These are phyloP conservation scores for Mortierella sp. DNA, from an alignment of 371 early-diverging fungal genomes.

Conservation along the genomic window DNA sequence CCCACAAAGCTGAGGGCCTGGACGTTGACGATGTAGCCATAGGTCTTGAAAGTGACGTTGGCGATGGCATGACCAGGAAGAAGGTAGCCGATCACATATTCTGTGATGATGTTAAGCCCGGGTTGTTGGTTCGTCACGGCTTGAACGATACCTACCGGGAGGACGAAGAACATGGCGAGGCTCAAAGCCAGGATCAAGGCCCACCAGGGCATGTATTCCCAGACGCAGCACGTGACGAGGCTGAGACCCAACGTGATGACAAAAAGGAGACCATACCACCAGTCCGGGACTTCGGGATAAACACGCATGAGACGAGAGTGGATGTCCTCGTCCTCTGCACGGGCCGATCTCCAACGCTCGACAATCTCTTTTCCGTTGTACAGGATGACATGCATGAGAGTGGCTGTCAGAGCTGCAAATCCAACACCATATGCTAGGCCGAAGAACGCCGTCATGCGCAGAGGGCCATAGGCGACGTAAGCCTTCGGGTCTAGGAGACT, in stretches of 20 bases:
- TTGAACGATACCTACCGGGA: conserved; percentile 78
- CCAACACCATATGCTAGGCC: conserved; percentile 66
- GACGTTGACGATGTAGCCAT: conserved; percentile 63
- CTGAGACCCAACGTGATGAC: conserved; percentile 59
- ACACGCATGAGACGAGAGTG: conserved; percentile 75
- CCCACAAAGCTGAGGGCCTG: conserved; percentile 60
- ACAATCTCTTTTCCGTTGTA: conserved; percentile 60
- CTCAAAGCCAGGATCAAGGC: conserved; percentile 72
- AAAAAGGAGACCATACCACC: conserved; percentile 74
- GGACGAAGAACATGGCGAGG: conserved; percentile 69
- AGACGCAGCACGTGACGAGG: conserved; percentile 63
- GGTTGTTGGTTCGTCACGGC: conserved; percentile 75
- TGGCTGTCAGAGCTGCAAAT: conserved; percentile 60
- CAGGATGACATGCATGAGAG: conserved; percentile 60
- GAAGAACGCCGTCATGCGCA: conserved; percentile 71
- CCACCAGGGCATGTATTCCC: conserved; percentile 74
- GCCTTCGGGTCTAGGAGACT: conserved; percentile 17
- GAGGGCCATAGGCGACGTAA: conserved; percentile 65
- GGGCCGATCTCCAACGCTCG: conserved; percentile 31
- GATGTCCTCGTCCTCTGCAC: conserved; percentile 61
- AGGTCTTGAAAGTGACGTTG: conserved; percentile 59
- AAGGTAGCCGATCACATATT: conserved; percentile 67
- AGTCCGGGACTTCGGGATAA: conserved; percentile 74
- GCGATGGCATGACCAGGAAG: conserved; percentile 63
- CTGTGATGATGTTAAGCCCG: conserved; percentile 79